These are phyloP conservation scores for Cladorrhinum sp. DNA, from an alignment of 2,329 filamentous ascomycete species.

Conservation along the genomic window DNA sequence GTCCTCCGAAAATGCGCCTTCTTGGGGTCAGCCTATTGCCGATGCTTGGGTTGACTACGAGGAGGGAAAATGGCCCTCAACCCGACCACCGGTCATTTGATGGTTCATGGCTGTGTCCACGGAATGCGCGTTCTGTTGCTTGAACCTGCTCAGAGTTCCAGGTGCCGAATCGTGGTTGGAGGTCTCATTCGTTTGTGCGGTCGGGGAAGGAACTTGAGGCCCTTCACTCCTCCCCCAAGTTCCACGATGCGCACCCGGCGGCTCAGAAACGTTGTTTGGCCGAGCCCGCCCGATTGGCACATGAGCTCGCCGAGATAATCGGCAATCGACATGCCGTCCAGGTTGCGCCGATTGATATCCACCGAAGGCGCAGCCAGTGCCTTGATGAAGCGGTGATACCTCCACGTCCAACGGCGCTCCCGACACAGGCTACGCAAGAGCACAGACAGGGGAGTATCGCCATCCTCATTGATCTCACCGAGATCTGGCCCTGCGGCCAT, in stretches of 20 bases:
- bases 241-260: slow-evolving; percentile 18
- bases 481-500: slow-evolving; percentile 14
- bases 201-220: slow-evolving; percentile 15
- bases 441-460: slow-evolving; percentile 18
- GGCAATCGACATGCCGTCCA: slow-evolving; percentile 7
- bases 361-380: slow-evolving; percentile 12
- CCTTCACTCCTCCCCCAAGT: slow-evolving; percentile 6
- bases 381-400: slow-evolving; percentile 20
- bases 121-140: too few relatives aligned
- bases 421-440: slow-evolving; percentile 14
- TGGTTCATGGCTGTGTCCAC: too few relatives aligned
- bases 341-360: slow-evolving; percentile 18
- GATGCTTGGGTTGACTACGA: too few relatives aligned
- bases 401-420: slow-evolving; percentile 11
- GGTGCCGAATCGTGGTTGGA: too few relatives aligned
- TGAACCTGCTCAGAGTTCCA: too few relatives aligned
- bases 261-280: slow-evolving; percentile 13
- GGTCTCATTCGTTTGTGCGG: slow-evolving; percentile 9
- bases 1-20: too few relatives aligned
- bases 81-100: too few relatives aligned
- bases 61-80: too few relatives aligned
- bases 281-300: background rate
- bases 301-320: slow-evolving; percentile 17
- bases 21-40: too few relatives aligned
- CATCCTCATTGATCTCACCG: slow-evolving; percentile 12